phyloP scores from a whole-genome alignment of 768 basidiomycete species.

The Naganishia vaughanmartiniae region DNA sequence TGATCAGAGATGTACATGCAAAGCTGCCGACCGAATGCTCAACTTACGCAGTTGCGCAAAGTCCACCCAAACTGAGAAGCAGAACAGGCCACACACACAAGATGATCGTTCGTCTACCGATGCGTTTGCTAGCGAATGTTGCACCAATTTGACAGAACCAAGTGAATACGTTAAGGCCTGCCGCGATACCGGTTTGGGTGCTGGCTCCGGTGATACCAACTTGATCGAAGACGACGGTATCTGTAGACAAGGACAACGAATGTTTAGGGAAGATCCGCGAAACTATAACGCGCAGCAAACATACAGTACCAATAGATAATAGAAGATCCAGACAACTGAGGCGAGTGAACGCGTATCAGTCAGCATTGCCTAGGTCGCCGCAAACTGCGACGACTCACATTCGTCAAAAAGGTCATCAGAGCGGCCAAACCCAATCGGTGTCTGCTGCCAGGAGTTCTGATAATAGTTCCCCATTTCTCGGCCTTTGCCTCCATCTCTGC shows the following conservation, averaged over 20 bases:
- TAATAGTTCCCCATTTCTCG: slow-evolving; percentile 49
- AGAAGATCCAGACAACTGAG: slow-evolving; percentile 38
- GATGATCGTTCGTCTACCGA: slow-evolving; percentile 49
- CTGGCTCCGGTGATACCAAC: slow-evolving; percentile 52
- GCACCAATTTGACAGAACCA: slow-evolving; percentile 50
- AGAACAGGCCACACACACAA: slow-evolving; percentile 51
- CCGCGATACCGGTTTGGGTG: slow-evolving; percentile 53
- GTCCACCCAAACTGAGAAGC: slow-evolving; percentile 43
- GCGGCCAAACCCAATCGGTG: slow-evolving; percentile 48
- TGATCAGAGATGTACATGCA: not conserved
- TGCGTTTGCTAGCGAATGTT: slow-evolving; percentile 43
- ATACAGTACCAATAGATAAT: slow-evolving; percentile 53
- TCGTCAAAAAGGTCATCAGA: slow-evolving; percentile 51
- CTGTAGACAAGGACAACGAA: slow-evolving; percentile 8
- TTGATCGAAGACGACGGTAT: slow-evolving; percentile 44
- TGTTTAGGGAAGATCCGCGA: not conserved
- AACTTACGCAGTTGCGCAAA: slow-evolving; percentile 44
- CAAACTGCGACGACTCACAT: slow-evolving; percentile 30
- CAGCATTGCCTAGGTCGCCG: not conserved
- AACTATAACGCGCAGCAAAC: not conserved
- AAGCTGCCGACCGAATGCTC: slow-evolving; percentile 3
- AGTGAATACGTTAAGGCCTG: slow-evolving; percentile 50
- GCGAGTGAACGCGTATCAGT: slow-evolving; percentile 27
- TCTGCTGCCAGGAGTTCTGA: slow-evolving; percentile 42
- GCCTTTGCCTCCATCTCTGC: slow-evolving; percentile 49